Evolutionary conservation across 2,329 filamentous ascomycete genomes (phyloP), one percentile per base, ranked within the genome.

Genomic region (Eutypa lata): DNA sequence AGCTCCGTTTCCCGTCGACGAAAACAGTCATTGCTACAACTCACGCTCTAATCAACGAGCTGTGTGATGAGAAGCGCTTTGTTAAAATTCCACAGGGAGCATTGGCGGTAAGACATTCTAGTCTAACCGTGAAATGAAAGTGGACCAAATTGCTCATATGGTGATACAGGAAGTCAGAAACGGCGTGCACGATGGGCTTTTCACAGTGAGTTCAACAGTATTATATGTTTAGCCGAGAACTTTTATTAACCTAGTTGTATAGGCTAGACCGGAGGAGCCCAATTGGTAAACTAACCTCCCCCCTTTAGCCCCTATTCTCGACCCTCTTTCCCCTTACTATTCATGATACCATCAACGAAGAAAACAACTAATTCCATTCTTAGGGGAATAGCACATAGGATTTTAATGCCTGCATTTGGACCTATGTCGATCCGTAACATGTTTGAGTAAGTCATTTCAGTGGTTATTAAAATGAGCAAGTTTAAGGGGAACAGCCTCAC

Each of bases 1-100:
- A 80, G 57, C 70, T 89, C 48, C 74, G 69, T 16, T 65, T 85
- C 5, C 74, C 78, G 5, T 73, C 77, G 1, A 68, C 67, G 5
- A 73, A 76, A 7, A 64, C 75, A 16, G 73, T 85, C 44, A 70
- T 87, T 52, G 71, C 81, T 44, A 76, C 73, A 43, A 81, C 72
- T 31, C 75, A 79, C 18, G 77, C 76, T 37, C 71, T 89, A 0
- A 71, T 88, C 31, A 77, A 87, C 52, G 86, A 89, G 61, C 62
- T 80, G 7, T 88, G 82, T 58, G 77, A 89, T 55, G 86, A 89
- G 66, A 81, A 77, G 53, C 75, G 84, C n/a, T 88, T 90, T 63
- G 63, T 73, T 22, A 90, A 90, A 65, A 68, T 73, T 0, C 69
- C 87, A 2, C 69, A 71, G 4, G 75, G 70, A 1, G 71, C 73